Evolutionary conservation across 192 early-diverging fungal genomes (phyloP).

Genomic region (Lobosporangium transversale): DNA sequence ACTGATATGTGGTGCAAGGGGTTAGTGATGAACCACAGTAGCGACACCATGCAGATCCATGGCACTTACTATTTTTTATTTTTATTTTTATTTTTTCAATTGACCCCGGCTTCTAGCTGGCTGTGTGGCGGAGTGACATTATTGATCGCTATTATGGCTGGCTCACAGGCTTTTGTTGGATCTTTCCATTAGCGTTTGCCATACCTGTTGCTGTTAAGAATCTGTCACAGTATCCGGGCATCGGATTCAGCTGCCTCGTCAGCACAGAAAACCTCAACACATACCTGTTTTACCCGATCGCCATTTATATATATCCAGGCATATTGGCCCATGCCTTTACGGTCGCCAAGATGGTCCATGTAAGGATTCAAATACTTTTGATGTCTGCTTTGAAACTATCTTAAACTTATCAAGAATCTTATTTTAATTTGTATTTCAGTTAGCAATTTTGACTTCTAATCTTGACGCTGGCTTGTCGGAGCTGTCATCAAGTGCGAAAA

Average conservation of each 20-base stretch:
- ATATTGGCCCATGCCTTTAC: conserved; percentile 30
- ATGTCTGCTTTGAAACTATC: too few relatives aligned
- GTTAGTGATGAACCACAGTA: too few relatives aligned
- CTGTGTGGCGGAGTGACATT: conserved; percentile 40
- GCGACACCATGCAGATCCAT: too few relatives aligned
- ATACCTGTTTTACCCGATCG: conserved; percentile 43
- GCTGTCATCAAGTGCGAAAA: conserved; percentile 14
- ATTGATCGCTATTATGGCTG: conserved; percentile 38
- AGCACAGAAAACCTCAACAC: conserved; percentile 26
- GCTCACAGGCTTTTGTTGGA: conserved; percentile 39
- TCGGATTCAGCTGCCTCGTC: conserved; percentile 48
- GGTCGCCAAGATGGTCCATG: conserved; percentile 42
- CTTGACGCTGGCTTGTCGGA: conserved; percentile 32
- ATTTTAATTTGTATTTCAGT: neutral
- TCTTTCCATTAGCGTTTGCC: conserved; percentile 42
- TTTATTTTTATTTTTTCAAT: neutral
- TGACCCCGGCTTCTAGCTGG: conserved; percentile 31
- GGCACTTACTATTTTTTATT: neutral
- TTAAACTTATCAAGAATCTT: neutral
- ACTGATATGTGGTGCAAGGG: too few relatives aligned
- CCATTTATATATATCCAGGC: conserved; percentile 46
- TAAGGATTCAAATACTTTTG: neutral
- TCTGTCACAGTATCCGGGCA: conserved; percentile 31
- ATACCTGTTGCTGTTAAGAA: conserved; percentile 40
- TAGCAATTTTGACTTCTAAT: conserved; percentile 31